Conservation (phyloP, 1,284 basidiomycete species). For the Trametes sp. region DNA sequence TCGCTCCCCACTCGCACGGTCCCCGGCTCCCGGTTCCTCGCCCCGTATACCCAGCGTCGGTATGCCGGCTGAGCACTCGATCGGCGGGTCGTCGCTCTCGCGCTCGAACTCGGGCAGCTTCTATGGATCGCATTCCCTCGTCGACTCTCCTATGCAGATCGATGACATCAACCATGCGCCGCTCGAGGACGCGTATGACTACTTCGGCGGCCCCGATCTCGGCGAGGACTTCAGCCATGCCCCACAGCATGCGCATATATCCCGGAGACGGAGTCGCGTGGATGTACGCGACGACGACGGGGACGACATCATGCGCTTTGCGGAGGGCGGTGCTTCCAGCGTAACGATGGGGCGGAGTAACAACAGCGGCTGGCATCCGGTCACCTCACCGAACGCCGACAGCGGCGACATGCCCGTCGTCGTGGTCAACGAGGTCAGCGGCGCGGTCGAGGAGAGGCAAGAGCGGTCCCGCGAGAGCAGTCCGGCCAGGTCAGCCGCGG, state of each 20-base stretch:
- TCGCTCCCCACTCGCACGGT: conserved; percentile 24
- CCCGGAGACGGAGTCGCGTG: conserved; percentile 23
- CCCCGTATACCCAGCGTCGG: conserved; percentile 35
- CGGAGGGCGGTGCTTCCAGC: conserved; percentile 37
- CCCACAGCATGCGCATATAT: conserved; percentile 20
- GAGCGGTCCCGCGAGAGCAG: conserved; percentile 41
- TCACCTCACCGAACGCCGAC: conserved; percentile 23
- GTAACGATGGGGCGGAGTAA: conserved; percentile 39
- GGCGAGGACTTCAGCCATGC: conserved; percentile 48
- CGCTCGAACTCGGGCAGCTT: conserved; percentile 23
- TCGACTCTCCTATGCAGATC: conserved; percentile 38
- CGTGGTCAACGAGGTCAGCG: conserved; percentile 44
- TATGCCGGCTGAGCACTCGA: conserved; percentile 24
- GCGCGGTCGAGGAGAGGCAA: conserved; percentile 44
- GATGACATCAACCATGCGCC: conserved; percentile 46
- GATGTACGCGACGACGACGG: conserved; percentile 33
- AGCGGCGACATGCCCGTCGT: conserved; percentile 40
- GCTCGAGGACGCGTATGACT: conserved; percentile 66
- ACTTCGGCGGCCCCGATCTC: conserved; percentile 66
- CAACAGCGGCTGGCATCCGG: conserved; percentile 20
- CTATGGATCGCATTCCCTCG: conserved; percentile 29
- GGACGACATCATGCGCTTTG: conserved; percentile 32
- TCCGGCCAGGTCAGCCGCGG: conserved; percentile 27
- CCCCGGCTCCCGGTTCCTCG: conserved; percentile 27
- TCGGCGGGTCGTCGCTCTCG: conserved; percentile 19